Evolutionary conservation across 768 basidiomycete species (phyloP).

Genomic region (Mycena alexandri): DNA sequence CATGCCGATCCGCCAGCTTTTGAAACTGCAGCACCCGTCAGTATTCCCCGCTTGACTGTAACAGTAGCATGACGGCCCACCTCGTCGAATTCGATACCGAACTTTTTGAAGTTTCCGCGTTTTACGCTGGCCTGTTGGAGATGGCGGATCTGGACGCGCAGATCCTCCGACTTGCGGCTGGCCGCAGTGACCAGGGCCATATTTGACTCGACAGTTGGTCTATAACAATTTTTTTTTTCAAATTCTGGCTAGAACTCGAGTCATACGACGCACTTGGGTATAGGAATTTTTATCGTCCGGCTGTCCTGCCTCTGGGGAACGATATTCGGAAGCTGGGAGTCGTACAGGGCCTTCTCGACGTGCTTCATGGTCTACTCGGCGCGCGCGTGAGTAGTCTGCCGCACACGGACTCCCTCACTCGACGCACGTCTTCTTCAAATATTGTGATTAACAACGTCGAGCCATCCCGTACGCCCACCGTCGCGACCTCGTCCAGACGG

Average conservation of each 20-base stretch:
- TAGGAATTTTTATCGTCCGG: constrained; percentile 82
- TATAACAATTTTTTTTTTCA: constrained; percentile 42
- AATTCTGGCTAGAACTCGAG: neutral
- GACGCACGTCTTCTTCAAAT: constrained; percentile 82
- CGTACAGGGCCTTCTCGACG: constrained; percentile 81
- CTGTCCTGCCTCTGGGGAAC: constrained; percentile 78
- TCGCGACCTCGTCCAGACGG: constrained; percentile 79
- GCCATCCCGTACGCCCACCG: constrained; percentile 85
- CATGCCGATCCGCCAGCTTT: constrained; percentile 72
- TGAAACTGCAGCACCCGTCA: constrained; percentile 69
- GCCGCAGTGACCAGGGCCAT: constrained; percentile 66
- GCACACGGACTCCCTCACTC: neutral
- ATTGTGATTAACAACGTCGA: constrained; percentile 78
- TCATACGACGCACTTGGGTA: constrained; percentile 72
- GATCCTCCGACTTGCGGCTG: constrained; percentile 78
- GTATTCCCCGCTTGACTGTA: neutral
- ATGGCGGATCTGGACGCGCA: constrained; percentile 80
- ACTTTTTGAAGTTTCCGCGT: constrained; percentile 76
- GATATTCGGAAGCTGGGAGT: constrained; percentile 79
- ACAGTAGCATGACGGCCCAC: constrained; percentile 53
- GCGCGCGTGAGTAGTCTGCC: constrained; percentile 40
- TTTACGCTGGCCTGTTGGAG: constrained; percentile 76
- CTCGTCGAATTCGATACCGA: constrained; percentile 77
- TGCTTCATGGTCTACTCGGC: constrained; percentile 77
- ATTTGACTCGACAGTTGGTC: constrained; percentile 83